Evolutionary conservation across 192 early-diverging fungal species (phyloP).

Genomic region (Backusella psychrophila): DNA sequence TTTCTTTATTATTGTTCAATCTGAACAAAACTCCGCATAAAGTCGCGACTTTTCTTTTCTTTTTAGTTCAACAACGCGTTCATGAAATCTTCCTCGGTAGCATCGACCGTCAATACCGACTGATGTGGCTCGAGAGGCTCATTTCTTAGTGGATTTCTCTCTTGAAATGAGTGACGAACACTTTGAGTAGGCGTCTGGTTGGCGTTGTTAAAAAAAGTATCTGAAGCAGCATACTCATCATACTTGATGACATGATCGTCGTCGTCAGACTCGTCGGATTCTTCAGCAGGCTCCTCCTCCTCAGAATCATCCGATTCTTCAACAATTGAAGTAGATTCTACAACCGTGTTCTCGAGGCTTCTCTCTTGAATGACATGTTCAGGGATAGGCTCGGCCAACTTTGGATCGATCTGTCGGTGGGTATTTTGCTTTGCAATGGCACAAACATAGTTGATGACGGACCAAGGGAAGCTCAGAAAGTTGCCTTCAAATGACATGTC

Average conservation of each 20-base stretch:
- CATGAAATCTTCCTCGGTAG: neutral
- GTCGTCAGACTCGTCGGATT: neutral
- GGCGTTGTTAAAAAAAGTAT: too few species aligned
- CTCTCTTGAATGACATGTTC: neutral
- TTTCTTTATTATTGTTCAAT: neutral
- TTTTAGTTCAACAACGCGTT: neutral
- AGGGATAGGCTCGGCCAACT: neutral
- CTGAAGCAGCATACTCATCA: neutral
- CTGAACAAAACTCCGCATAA: neutral
- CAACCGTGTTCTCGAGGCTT: neutral
- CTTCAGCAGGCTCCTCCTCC: slow-evolving; percentile 8
- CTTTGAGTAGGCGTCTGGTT: neutral
- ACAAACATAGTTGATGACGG: slow-evolving; percentile 40
- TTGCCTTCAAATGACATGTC: slow-evolving; percentile 30
- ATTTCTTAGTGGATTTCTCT: neutral
- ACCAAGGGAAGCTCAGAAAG: slow-evolving; percentile 51
- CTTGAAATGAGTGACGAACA: neutral
- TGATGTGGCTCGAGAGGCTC: slow-evolving; percentile 4
- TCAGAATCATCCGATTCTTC: neutral
- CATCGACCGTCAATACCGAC: neutral
- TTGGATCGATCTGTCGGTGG: neutral
- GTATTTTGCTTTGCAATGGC: slow-evolving; percentile 34
- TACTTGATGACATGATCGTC: neutral
- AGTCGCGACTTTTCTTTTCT: neutral
- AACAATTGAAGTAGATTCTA: neutral